Evolutionary conservation across 495 filamentous ascomycete genomes (phyloP), one percentile per base, ranked within the genome.

Genomic region (Neurospora sp.): DNA sequence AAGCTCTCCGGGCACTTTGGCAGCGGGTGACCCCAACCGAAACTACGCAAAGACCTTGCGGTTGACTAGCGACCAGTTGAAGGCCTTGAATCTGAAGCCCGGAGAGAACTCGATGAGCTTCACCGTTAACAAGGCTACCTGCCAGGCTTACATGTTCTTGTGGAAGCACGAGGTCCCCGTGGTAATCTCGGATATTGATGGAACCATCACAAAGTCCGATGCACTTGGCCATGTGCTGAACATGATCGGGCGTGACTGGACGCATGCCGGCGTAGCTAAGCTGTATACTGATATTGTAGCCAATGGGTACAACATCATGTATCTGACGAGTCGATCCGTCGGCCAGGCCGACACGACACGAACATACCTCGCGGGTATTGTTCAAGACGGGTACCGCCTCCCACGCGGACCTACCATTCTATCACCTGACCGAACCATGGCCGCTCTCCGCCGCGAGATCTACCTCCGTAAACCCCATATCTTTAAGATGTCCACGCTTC

Each of bases 261-360:
- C 96, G 8, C 96, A 99, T 81, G 86, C 92, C 18, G 96, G 96
- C 20, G 96, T 99, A 27, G 96, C 96, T 35, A 99, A 98, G 83
- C 85, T 99, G 14, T 99, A 98, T 82, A 93, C 91, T 18, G 96
- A 99, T 74, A 99, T 99, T 74, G 92, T 90, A 9, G 91, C 91
- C 74, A 99, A 99, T 79, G 96, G 96, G 4, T 99, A 99, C 84
- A 97, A 99, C 80, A 94, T 99, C 77, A 92, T 99, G 87, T 99
- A 99, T 78, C 88, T 99, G 42, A 99, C 96, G 0, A 96, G 92
- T 83, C 91, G 96, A 60, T 93, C 93, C 9, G 94, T 98, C 69
- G 96, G 96, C 0, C 95, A 97, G 81, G 91, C 96, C 35, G 96
- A 99, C 81, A 94, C 87, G 0, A 99, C 96, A 9, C 85, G 96